Evolutionary conservation across 2,329 filamentous ascomycete genomes (phyloP).

Genomic region (Hymenoscyphus fructigenus): DNA sequence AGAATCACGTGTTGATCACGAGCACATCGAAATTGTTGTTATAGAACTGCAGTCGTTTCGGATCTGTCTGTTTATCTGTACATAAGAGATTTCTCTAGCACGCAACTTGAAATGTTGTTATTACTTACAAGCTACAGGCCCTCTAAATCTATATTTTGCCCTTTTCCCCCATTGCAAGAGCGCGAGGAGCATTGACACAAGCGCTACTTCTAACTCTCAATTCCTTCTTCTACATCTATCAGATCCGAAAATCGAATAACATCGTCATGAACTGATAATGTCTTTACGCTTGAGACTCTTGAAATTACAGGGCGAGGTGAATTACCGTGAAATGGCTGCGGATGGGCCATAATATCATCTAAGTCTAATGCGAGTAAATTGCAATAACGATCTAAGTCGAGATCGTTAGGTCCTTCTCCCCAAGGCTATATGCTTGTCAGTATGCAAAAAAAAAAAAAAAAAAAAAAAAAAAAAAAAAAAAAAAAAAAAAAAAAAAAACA

Average conservation of each 20-base stretch:
- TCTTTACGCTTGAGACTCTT: too few species aligned
- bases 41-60: too few species aligned
- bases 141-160: too few species aligned
- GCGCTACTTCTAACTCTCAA: neutral
- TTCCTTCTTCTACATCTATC: too few species aligned
- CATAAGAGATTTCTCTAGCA: neutral
- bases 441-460: too few species aligned
- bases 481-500: too few species aligned
- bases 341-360: conserved; percentile 24
- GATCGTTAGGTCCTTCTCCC: conserved; percentile 29
- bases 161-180: too few species aligned
- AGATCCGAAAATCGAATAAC: too few species aligned
- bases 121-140: neutral
- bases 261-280: too few species aligned
- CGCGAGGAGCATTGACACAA: too few species aligned
- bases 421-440: conserved; percentile 19
- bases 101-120: neutral
- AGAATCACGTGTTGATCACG: neutral
- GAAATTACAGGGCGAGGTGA: too few species aligned
- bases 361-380: conserved; percentile 25
- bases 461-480: too few species aligned
- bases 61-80: neutral
- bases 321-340: neutral
- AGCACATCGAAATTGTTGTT: neutral
- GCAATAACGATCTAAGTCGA: conserved; percentile 29